phyloP scores from a whole-genome alignment of 106 monocot species.

The Allium cepa region DNA sequence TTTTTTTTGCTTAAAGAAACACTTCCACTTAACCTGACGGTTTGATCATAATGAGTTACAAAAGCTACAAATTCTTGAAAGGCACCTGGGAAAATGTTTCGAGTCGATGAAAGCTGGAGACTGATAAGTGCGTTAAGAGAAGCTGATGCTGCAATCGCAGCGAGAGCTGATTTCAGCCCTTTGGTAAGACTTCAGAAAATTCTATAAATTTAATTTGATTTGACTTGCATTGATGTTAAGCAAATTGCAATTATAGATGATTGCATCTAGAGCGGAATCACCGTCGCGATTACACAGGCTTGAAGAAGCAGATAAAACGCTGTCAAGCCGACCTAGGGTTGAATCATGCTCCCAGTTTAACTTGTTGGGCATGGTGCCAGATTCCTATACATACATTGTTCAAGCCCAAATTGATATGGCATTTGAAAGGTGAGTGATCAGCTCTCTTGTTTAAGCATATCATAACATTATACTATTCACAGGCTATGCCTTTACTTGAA shows the following conservation, averaged over 20 bases:
- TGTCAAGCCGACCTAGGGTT: conserved; percentile 30
- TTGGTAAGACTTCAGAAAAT: conserved; percentile 28
- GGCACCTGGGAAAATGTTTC: conserved; percentile 42
- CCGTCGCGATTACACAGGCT: conserved; percentile 59
- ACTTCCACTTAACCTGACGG: conserved; percentile 29
- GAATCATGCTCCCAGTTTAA: conserved; percentile 21
- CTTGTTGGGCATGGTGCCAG: conserved; percentile 42
- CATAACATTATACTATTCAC: too few relatives aligned
- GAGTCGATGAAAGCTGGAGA: conserved; percentile 57
- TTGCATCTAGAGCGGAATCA: conserved; percentile 69
- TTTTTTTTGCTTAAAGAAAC: conserved; percentile 12
- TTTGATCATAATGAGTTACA: conserved; percentile 48
- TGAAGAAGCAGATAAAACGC: conserved; percentile 64
- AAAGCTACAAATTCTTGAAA: conserved; percentile 61
- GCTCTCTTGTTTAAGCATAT: too few relatives aligned
- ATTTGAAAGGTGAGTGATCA: conserved; percentile 55
- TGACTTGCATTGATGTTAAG: background rate
- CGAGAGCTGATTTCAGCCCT: conserved; percentile 60
- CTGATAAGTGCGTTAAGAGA: conserved; percentile 72
- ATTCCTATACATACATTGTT: conserved; percentile 59
- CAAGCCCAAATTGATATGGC: conserved; percentile 80
- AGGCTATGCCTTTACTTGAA: too few relatives aligned
- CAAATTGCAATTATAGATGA: conserved; percentile 35
- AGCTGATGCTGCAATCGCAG: conserved; percentile 71
- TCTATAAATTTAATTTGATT: background rate